A percentile compares a stretch with the other conserved stretches of the same genome.
Evolutionary conservation across 1,284 basidiomycete species (phyloP).

Genomic region (Somion occarium): DNA sequence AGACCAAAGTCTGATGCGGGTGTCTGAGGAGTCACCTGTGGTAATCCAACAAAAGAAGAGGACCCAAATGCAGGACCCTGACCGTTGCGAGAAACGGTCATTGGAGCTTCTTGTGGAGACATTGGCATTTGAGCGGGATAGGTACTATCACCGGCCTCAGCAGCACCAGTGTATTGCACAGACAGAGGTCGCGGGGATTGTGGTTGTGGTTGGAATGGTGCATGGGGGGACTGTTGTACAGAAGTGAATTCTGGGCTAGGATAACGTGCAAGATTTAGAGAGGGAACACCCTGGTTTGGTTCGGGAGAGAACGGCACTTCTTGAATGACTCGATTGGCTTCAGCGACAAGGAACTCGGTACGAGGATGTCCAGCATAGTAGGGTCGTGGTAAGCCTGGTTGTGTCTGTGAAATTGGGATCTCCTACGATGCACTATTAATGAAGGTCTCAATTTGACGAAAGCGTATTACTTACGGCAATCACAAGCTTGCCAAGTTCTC

Average conservation of each 20-base stretch:
- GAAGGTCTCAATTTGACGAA: slow-evolving; percentile 7
- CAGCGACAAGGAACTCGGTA: slow-evolving; percentile 56
- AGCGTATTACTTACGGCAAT: slow-evolving; percentile 48
- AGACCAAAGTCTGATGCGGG: background rate
- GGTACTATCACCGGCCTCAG: background rate
- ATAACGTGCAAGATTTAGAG: slow-evolving; percentile 6
- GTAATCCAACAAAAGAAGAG: background rate
- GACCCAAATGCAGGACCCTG: no score
- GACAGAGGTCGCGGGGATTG: background rate
- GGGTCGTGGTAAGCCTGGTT: slow-evolving; percentile 74
- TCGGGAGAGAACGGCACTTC: slow-evolving; percentile 50
- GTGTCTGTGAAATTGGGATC: slow-evolving; percentile 77
- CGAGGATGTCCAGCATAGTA: slow-evolving; percentile 66
- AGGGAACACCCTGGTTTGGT: slow-evolving; percentile 19
- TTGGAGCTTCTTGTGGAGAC: background rate
- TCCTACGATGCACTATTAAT: slow-evolving; percentile 39
- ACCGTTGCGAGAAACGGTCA: background rate
- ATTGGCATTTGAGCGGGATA: background rate
- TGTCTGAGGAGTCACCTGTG: background rate
- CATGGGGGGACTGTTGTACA: slow-evolving; percentile 1
- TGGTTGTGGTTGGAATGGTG: background rate
- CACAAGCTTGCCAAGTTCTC: slow-evolving; percentile 77
- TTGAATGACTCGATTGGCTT: slow-evolving; percentile 56
- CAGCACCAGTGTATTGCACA: background rate
- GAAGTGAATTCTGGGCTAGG: slow-evolving; percentile 12